phyloP scores from a whole-genome alignment of 75 land plant species.

The Cryptomeria japonica region DNA sequence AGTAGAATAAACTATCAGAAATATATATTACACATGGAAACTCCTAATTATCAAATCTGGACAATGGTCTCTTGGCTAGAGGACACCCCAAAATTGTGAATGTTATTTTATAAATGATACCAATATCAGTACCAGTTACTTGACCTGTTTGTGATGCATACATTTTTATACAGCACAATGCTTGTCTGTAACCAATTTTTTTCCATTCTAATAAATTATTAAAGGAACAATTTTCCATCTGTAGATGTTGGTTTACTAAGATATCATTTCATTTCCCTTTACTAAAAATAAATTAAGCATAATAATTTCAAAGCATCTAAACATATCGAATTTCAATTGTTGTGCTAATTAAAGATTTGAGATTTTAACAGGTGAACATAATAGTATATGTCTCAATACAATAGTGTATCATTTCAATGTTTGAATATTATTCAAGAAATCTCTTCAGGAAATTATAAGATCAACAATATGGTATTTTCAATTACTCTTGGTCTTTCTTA shows the following conservation, averaged over 20 bases:
- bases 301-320: background rate
- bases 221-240: background rate
- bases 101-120: background rate
- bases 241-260: background rate
- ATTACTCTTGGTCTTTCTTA: no score
- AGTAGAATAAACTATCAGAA: background rate
- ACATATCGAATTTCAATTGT: background rate
- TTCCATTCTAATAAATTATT: background rate
- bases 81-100: background rate
- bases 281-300: background rate
- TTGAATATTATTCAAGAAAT: no score
- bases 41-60: background rate
- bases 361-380: no score
- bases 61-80: background rate
- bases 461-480: no score
- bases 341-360: background rate
- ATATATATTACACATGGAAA: background rate
- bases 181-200: background rate
- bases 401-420: no score
- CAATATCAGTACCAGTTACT: background rate
- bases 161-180: background rate
- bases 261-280: background rate
- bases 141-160: background rate
- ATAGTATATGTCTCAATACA: no score
- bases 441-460: no score